Conservation (phyloP, 2,329 filamentous ascomycete genomes). For the Neurospora crassa region DNA sequence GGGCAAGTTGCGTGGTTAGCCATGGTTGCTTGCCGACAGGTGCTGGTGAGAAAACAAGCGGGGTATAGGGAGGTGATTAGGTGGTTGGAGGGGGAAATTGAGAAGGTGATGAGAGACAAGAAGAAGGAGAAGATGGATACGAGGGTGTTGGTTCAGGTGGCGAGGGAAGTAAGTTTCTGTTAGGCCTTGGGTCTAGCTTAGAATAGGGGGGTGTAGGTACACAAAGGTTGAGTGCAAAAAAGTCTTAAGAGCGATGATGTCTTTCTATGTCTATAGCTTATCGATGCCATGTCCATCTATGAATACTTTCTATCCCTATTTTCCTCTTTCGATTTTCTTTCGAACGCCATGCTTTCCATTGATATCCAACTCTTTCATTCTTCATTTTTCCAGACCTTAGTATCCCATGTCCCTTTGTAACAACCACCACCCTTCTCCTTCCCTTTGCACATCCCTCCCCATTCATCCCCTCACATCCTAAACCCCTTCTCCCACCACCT, state of each 20-base stretch:
- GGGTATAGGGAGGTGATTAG: slow-evolving; percentile 52
- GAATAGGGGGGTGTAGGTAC: no score
- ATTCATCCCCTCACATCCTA: neutral
- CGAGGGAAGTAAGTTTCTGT: neutral
- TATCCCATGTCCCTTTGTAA: no score
- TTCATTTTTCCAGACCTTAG: neutral
- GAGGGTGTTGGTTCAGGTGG: slow-evolving; percentile 8
- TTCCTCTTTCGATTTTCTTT: neutral
- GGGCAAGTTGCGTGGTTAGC: slow-evolving; percentile 51
- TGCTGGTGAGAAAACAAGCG: slow-evolving; percentile 64
- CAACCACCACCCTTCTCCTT: neutral
- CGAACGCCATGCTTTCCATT: no score
- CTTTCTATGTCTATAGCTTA: neutral
- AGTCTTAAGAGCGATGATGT: no score
- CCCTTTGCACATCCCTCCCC: neutral
- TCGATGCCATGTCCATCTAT: neutral
- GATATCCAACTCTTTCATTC: neutral
- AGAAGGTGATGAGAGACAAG: slow-evolving; percentile 22
- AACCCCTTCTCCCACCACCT: slow-evolving; percentile 50
- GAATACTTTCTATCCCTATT: neutral
- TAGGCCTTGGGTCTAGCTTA: no score
- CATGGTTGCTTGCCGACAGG: slow-evolving; percentile 57
- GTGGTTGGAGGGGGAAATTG: slow-evolving; percentile 53
- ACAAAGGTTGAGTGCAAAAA: no score
- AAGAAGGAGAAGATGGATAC: slow-evolving; percentile 11